Base-by-base conservation (phyloP, 106 monocot genomes). In the Acorus calamus region DNA sequence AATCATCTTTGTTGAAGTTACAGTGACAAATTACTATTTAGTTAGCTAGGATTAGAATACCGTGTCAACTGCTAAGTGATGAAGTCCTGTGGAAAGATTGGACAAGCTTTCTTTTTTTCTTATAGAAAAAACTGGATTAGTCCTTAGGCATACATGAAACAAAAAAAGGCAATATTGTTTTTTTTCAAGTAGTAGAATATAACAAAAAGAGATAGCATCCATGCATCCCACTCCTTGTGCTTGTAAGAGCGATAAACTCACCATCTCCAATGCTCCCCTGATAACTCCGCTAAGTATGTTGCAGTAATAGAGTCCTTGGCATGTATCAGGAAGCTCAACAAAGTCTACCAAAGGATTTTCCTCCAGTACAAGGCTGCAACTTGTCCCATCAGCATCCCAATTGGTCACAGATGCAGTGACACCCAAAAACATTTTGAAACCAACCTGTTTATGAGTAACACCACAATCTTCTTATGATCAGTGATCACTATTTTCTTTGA, bases 351-450 rank as follows among this genome's bases (percentile, higher is more conserved):
- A 79, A 4, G 96, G 96, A 56, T 98, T 98, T 57, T 98, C 96
- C 65, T 91, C 91, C 63, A 98, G 62, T 14, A 98, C 67, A 57
- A 98, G 83, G 74, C 96, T 98, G 87, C 91, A 98, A 61, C 76
- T 91, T 55, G 78, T 83, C 6, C 87, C 96, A 55, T 98, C 96
- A 13, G 83, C 70, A 75, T 98, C 85, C 96, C 96, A 98, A 73
- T 88, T 92, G 43, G 78, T 71, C 42, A 98, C 91, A 51, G 80
- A 68, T 67, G 96, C 96, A 66, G 91, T 73, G 41, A 98, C 79
- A 28, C 96, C 96, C 47, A 98, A 71, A 77, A 98, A 91, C 91
- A 98, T 98, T 73, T 98, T 98, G 64, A 98, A 88, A 10, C 96
- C 96, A 70, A 98, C 88, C 96, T 98, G 74, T 66, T 77, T 64